Evolutionary conservation across 441 rosid genomes (phyloP).

Genomic region (Croton setiger): DNA sequence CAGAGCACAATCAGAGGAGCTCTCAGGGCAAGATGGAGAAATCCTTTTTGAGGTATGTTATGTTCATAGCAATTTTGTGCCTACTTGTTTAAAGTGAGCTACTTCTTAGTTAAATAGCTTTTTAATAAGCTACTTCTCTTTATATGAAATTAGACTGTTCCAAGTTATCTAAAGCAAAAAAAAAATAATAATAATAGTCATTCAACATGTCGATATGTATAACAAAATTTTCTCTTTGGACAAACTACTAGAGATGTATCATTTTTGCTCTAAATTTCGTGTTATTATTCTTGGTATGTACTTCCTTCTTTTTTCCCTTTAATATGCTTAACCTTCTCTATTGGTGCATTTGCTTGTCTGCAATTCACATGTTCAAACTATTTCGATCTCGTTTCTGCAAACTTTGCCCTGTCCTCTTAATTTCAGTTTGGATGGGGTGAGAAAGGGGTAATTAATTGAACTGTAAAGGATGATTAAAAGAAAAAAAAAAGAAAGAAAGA

Average conservation of each 20-base stretch:
- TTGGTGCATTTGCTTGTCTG: not conserved
- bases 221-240: not conserved
- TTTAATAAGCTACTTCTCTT: not conserved
- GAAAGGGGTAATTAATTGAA: too few relatives aligned
- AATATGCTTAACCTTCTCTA: not conserved
- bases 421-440: too few relatives aligned
- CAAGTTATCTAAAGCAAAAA: not conserved
- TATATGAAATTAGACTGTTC: not conserved
- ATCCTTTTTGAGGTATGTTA: constrained; percentile 87
- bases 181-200: not conserved
- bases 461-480: too few relatives aligned
- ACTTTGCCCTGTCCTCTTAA: too few relatives aligned
- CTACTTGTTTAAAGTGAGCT: not conserved
- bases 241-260: not conserved
- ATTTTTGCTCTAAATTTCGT: not conserved
- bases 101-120: too few relatives aligned
- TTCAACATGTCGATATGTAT: not conserved
- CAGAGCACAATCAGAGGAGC: constrained; percentile 56
- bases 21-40: constrained; percentile 99
- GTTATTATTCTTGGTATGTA: not conserved
- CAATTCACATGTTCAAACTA: not conserved
- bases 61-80: not conserved
- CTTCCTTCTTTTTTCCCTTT: not conserved
- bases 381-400: not conserved
- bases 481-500: too few relatives aligned